Conservation (phyloP, 1,139 yeast species). For the Candida smagusa region DNA sequence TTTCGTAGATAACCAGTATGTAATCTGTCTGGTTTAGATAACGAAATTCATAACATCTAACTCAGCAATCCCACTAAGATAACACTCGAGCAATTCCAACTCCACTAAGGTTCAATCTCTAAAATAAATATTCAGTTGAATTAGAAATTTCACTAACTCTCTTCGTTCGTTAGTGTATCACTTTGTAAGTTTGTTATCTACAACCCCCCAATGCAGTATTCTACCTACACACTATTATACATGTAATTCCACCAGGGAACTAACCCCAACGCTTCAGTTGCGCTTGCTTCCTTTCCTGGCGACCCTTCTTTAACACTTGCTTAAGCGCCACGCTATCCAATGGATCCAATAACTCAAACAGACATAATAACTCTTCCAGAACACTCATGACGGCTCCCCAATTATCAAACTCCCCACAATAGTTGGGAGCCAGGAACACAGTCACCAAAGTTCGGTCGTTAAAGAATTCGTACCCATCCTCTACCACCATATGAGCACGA, state of each 20-base stretch:
- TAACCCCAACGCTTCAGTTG: conserved; percentile 18
- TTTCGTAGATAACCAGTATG: too few relatives aligned
- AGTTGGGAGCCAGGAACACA: conserved; percentile 94
- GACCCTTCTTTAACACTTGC: conserved; percentile 87
- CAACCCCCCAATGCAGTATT: too few relatives aligned
- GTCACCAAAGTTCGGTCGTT: conserved; percentile 92
- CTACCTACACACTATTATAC: conserved; percentile 1
- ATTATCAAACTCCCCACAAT: conserved; percentile 97
- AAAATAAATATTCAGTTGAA: too few relatives aligned
- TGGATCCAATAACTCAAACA: conserved; percentile 91
- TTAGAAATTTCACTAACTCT: too few relatives aligned
- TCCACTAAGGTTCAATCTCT: too few relatives aligned
- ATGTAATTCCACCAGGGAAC: conserved; percentile 7
- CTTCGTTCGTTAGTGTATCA: too few relatives aligned
- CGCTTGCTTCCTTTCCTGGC: conserved; percentile 70
- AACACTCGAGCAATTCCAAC: too few relatives aligned
- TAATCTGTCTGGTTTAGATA: too few relatives aligned
- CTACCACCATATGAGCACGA: conserved; percentile 98
- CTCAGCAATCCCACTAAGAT: too few relatives aligned
- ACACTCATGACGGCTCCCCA: conserved; percentile 99
- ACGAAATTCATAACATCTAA: too few relatives aligned
- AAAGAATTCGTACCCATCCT: conserved; percentile 96
- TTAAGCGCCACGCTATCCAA: conserved; percentile 89
- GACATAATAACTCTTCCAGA: conserved; percentile 84
- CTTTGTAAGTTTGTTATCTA: too few relatives aligned